A percentile compares a stretch with the other conserved stretches of the same genome.
Evolutionary conservation across 2,329 filamentous ascomycete species (phyloP).

Genomic region (Microcera coccophila): DNA sequence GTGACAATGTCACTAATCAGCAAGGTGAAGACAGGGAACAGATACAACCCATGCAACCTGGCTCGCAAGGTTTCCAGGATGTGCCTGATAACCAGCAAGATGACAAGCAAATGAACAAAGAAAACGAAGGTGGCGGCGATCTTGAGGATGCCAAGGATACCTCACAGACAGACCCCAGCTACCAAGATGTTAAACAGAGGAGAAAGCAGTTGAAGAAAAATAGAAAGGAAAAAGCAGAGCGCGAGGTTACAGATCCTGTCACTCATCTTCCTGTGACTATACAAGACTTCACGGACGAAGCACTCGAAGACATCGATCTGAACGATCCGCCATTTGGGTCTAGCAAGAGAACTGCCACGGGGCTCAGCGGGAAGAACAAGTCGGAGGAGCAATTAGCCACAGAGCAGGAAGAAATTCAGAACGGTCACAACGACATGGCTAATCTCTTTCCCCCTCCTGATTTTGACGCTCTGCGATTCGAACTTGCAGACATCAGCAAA

Average conservation of each 20-base stretch:
- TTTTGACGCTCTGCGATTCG: slow-evolving; percentile 39
- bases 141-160: slow-evolving; percentile 30
- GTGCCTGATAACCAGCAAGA: slow-evolving; percentile 10
- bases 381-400: slow-evolving; percentile 35
- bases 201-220: slow-evolving; percentile 47
- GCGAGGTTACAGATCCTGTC: slow-evolving; percentile 67
- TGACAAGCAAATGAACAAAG: slow-evolving; percentile 11
- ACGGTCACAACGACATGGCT: slow-evolving; percentile 39
- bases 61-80: background rate
- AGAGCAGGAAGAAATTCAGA: slow-evolving; percentile 36
- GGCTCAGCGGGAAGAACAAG: slow-evolving; percentile 37
- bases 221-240: slow-evolving; percentile 44
- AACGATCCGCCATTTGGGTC: slow-evolving; percentile 34
- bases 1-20: background rate
- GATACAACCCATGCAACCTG: background rate
- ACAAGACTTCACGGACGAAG: slow-evolving; percentile 63
- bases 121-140: slow-evolving; percentile 8
- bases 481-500: slow-evolving; percentile 31
- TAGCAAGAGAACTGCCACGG: slow-evolving; percentile 37
- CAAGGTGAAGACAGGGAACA: too few relatives aligned
- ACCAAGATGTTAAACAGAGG: slow-evolving; percentile 43
- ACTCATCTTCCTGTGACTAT: slow-evolving; percentile 67
- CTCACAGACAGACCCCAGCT: slow-evolving; percentile 34
- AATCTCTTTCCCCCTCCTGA: slow-evolving; percentile 47
- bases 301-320: slow-evolving; percentile 41